Evolutionary conservation across 2,329 filamentous ascomycete genomes (phyloP).

Genomic region (Elsinoe necatrix): DNA sequence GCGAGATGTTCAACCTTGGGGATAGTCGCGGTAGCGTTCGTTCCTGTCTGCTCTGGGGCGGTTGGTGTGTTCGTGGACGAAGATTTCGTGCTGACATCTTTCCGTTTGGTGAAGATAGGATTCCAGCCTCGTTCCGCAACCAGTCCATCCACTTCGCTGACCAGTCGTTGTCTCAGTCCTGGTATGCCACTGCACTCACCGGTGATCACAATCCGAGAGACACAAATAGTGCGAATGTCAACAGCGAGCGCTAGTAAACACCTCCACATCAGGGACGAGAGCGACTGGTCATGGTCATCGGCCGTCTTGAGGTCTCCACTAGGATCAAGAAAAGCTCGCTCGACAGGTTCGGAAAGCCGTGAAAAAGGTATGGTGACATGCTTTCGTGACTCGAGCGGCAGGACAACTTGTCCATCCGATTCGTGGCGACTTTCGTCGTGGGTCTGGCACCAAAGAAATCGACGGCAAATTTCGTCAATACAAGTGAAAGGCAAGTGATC

Average conservation of each 20-base stretch:
- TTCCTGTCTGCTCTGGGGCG: not conserved
- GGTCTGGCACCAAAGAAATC: constrained; percentile 65
- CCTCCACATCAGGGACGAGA: constrained; percentile 69
- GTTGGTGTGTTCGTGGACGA: not conserved
- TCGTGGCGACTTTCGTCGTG: constrained; percentile 27
- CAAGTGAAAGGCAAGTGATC: constrained; percentile 54
- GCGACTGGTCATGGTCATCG: constrained; percentile 78
- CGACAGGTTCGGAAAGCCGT: constrained; percentile 63
- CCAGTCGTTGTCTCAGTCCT: constrained; percentile 66
- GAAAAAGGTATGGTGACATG: constrained; percentile 60
- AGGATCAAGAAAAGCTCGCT: constrained; percentile 62
- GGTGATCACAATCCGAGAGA: constrained; percentile 79
- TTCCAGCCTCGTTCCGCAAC: constrained; percentile 68
- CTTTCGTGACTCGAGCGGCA: constrained; percentile 31
- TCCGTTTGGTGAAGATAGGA: constrained; percentile 42
- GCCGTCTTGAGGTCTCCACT: constrained; percentile 48
- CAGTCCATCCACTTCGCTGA: constrained; percentile 64
- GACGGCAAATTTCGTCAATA: constrained; percentile 68
- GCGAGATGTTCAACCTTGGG: not conserved
- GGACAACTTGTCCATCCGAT: constrained; percentile 23
- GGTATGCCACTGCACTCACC: constrained; percentile 73
- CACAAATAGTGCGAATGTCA: constrained; percentile 75
- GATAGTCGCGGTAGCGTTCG: too few species aligned
- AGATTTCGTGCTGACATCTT: constrained; percentile 15
- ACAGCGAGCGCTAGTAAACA: constrained; percentile 66